phyloP scores from a whole-genome alignment of 2,329 filamentous ascomycete species.

The Sclerotinia trifoliorum region DNA sequence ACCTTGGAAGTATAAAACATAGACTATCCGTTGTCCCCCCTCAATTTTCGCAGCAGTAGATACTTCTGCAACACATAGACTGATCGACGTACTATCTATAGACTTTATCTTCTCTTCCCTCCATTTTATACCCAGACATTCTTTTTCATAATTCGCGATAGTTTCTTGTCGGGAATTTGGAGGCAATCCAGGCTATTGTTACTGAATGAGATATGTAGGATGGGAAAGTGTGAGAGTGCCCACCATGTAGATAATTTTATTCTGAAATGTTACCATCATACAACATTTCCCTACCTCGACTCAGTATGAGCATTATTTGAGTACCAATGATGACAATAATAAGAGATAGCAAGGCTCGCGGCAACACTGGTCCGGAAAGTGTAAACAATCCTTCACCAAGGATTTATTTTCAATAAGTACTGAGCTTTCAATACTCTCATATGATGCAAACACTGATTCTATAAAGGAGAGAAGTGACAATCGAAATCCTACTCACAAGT shows the following conservation, averaged over 20 bases:
- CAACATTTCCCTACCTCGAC: slow-evolving; percentile 54
- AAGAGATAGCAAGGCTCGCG: background rate
- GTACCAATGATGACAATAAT: no score
- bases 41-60: slow-evolving; percentile 7
- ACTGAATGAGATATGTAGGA: slow-evolving; percentile 12
- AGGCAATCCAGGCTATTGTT: slow-evolving; percentile 74
- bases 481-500: slow-evolving; percentile 38
- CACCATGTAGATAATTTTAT: slow-evolving; percentile 24
- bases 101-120: slow-evolving; percentile 59
- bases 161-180: slow-evolving; percentile 67
- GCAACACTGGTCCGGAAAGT: background rate
- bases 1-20: slow-evolving; percentile 60
- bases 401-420: background rate
- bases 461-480: background rate
- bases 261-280: slow-evolving; percentile 23
- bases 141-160: slow-evolving; percentile 60
- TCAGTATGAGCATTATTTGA: slow-evolving; percentile 7
- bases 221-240: background rate
- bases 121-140: slow-evolving; percentile 65
- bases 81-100: slow-evolving; percentile 64
- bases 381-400: no score
- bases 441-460: background rate
- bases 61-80: slow-evolving; percentile 50
- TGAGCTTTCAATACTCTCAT: background rate
- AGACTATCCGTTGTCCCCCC: slow-evolving; percentile 41